phyloP scores from a whole-genome alignment of 208 protist genomes.

The Crithidia mellificae region DNA sequence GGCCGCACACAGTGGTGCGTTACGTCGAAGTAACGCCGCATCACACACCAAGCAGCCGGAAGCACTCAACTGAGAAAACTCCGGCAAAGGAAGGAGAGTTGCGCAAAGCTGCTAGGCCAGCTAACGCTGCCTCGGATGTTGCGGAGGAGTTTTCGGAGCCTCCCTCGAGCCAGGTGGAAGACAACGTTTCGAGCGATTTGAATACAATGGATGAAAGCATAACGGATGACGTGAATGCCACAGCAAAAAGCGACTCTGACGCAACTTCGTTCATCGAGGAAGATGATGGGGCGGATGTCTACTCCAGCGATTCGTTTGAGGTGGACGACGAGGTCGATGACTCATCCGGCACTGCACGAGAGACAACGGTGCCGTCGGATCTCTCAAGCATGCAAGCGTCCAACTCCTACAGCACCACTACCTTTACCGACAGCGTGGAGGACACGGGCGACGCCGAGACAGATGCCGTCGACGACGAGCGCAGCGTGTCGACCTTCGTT shows the following conservation, averaged over 20 bases:
- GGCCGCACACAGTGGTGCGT: conserved; percentile 49
- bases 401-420: not conserved
- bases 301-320: conserved; percentile 20
- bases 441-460: not conserved
- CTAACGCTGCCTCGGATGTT: not conserved
- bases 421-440: not conserved
- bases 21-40: conserved; percentile 39
- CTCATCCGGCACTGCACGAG: not conserved
- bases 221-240: not conserved
- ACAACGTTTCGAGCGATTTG: not conserved
- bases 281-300: not conserved
- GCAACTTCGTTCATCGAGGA: not conserved
- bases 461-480: not conserved
- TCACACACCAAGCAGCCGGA: not conserved
- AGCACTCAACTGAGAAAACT: not conserved
- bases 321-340: conserved; percentile 1
- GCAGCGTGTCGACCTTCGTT: not conserved
- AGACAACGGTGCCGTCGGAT: not conserved
- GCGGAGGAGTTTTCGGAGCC: not conserved
- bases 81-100: not conserved
- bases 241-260: not conserved
- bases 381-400: not conserved
- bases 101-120: not conserved
- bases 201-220: not conserved
- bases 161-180: not conserved